phyloP scores from a whole-genome alignment of 352 stramenopile genomes.

The Phytopythium litorale region DNA sequence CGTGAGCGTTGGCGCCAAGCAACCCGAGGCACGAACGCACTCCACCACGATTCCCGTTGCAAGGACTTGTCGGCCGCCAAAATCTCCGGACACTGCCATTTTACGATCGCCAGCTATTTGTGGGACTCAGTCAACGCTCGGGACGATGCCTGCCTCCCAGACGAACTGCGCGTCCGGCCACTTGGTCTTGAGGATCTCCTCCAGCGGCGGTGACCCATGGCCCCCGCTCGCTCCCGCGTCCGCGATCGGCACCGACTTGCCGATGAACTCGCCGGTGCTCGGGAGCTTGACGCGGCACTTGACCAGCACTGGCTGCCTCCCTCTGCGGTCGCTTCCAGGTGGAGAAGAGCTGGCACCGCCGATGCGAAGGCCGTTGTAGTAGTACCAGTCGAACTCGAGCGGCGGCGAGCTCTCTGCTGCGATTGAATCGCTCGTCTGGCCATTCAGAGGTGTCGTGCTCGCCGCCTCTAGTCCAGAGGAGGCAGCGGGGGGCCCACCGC shows the following conservation, averaged over 20 bases:
- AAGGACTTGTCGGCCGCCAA: too few species aligned
- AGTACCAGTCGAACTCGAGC: slow-evolving; percentile 31
- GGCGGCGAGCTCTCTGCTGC: neutral
- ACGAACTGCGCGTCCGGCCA: slow-evolving; percentile 51
- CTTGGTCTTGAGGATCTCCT: slow-evolving; percentile 81
- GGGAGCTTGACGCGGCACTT: slow-evolving; percentile 39
- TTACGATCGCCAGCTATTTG: too few species aligned
- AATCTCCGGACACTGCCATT: too few species aligned
- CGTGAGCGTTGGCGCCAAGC: neutral
- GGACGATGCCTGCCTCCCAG: slow-evolving; percentile 37
- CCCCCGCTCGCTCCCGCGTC: slow-evolving; percentile 34
- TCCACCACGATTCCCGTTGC: too few species aligned
- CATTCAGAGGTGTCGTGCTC: neutral
- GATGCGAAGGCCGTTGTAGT: slow-evolving; percentile 25
- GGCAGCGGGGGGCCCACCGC: neutral
- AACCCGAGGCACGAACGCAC: neutral
- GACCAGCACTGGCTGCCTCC: slow-evolving; percentile 29
- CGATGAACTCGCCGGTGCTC: slow-evolving; percentile 48
- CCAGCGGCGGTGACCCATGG: slow-evolving; percentile 44
- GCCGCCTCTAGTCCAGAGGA: neutral
- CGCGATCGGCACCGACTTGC: slow-evolving; percentile 58
- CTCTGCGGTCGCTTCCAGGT: neutral
- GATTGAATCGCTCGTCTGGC: neutral
- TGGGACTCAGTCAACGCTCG: slow-evolving; percentile 41
- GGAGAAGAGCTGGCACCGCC: neutral